Base-by-base conservation (phyloP, 148 eudicot species). In the Rhododendron ovatum region DNA sequence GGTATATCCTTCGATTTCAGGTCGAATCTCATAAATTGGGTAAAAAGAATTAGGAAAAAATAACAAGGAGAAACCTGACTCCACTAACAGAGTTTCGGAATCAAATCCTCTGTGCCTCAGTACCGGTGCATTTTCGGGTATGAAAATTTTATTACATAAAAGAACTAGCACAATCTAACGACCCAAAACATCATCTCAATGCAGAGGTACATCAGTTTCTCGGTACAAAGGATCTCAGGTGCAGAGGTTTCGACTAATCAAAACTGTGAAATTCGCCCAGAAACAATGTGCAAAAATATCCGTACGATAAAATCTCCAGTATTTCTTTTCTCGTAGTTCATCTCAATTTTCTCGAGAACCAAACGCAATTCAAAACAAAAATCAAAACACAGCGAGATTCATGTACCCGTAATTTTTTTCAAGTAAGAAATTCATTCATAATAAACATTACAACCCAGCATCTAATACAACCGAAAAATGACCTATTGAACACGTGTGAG, bases 301-400 rank as follows among this genome's bases (percentile, higher is more conserved):
- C 1, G 4, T 26, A 65, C n/a, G 5, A 65, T 10, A 65, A 65
- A 65, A 65, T 10, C 33, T 65, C 30, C 15, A 67, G 28, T 26
- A 67, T 11, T 67, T 67, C 5, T 26, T 26, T 67, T 67, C 35
- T 67, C 12, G 73, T 26, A 15, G 11, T 26, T 67, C 15, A 35
- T 48, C 74, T 65, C 85, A 69, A 41, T 14, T 83, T 83, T 71
- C 78, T 83, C 79, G 50, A 47, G 14, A 47, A 71, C 85, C 43
- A 83, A 69, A 83, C 17, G n/a, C 83, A 80, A 80, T 17, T 80
- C 41, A 51, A 80, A 53, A 47, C 65, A 80, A 80, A 53, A 78
- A 47, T 47, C 28, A 28, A 51, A 47, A 74, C 26, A 73, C 1
- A 84, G 63, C 35, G 43, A 50, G 65, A 73, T 48, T 84, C 80